Evolutionary conservation across 257 asterid genomes (phyloP), one percentile per base, ranked within the genome.

Genomic region (Sherardia arvensis): DNA sequence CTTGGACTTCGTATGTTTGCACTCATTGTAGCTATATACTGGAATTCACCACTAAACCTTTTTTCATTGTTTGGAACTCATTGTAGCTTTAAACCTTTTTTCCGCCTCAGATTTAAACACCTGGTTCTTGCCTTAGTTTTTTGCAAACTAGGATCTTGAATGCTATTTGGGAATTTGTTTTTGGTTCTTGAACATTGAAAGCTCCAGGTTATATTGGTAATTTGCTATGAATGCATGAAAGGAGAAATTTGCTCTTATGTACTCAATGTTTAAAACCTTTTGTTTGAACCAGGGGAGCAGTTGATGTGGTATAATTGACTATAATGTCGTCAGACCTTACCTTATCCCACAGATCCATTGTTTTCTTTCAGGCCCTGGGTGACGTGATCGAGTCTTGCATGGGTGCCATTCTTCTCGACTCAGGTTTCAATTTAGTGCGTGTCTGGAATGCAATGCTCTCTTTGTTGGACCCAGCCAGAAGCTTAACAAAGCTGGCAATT

Each of bases 301-400:
- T 1, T n/a, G 14, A 25, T 25, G 20, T n/a, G n/a, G n/a, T 56
- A 21, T 66, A 9, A 9, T 27, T 40, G n/a, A 18, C 55, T 30
- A 70, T 48, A 59, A 73, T 67, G 76, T 54, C 69, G 60, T 63
- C 63, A 66, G 27, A 61, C 58, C 67, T 77, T 54, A 78, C 53
- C 69, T 68, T 61, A 49, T 60, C 30, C 53, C 61, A 49, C 75
- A 38, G 71, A 71, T 64, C 54, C 27, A 32, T n/a, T 60, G 71
- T 70, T 40, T 76, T 71, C 70, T 60, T 83, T 68, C 85, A 93
- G 99, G 97, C 78, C 59, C 96, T 93, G 53, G 99, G 99, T 64
- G 99, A 93, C 77, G 60, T 93, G 77, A 92, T 93, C 78, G 97
- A 93, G 80, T 93, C 99, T 72, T 82, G 88, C 76, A 75, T 83